Evolutionary conservation across 805 yeast species (phyloP).

Genomic region (Debaryomyces maramus): DNA sequence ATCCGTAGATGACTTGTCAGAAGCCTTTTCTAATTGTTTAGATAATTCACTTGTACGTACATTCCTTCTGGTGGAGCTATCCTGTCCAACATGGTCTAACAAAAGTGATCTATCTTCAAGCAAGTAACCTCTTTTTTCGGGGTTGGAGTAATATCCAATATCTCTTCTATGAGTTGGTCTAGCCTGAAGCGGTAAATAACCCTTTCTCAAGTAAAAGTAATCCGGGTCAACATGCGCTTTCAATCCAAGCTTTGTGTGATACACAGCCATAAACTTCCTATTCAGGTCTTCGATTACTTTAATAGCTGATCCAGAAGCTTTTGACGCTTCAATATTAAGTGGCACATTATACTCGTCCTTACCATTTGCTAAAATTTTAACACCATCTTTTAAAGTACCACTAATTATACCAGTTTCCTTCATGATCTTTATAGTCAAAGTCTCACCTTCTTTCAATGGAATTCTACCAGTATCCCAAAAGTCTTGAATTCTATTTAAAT

Average conservation of each 20-base stretch:
- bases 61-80: constrained; percentile 17
- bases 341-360: constrained; percentile 52
- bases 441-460: constrained; percentile 55
- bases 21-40: constrained; percentile 35
- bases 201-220: constrained; percentile 64
- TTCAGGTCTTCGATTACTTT: constrained; percentile 69
- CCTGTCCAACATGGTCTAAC: constrained; percentile 34
- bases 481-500: constrained; percentile 66
- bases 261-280: constrained; percentile 71
- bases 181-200: constrained; percentile 80
- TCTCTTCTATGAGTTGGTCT: constrained; percentile 83
- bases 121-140: constrained; percentile 75
- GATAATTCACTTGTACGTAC: constrained; percentile 37
- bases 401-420: constrained; percentile 69
- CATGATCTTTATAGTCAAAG: constrained; percentile 75
- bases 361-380: constrained; percentile 75
- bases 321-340: constrained; percentile 75
- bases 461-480: constrained; percentile 71
- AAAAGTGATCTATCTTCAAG: constrained; percentile 38
- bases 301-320: constrained; percentile 76
- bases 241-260: constrained; percentile 60
- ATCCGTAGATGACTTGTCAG: constrained; percentile 15
- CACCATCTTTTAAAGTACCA: constrained; percentile 75
- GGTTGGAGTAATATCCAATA: constrained; percentile 72
- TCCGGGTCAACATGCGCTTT: constrained; percentile 77